Conservation (phyloP, 2,329 filamentous ascomycete genomes). For the Trichoderma gracile region DNA sequence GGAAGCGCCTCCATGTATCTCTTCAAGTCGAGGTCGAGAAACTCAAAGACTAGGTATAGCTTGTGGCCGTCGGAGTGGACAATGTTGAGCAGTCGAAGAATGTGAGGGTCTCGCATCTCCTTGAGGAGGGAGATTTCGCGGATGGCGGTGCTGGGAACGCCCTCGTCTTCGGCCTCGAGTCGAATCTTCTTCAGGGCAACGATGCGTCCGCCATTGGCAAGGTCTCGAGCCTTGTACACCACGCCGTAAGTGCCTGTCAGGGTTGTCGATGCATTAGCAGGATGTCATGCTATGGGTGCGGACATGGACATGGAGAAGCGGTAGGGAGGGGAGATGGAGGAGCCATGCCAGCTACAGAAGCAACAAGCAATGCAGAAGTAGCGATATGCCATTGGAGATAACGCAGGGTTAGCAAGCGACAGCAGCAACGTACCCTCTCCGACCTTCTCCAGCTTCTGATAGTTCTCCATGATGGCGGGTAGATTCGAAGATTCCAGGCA, state of each 20-base stretch:
- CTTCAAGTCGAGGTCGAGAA: constrained; percentile 87
- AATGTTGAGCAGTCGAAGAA: constrained; percentile 85
- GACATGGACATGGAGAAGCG: no score
- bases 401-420: not conserved
- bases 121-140: constrained; percentile 93
- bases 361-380: not conserved
- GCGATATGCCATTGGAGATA: not conserved
- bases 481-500: not conserved
- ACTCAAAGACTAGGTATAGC: constrained; percentile 90
- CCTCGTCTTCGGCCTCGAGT: constrained; percentile 92
- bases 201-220: constrained; percentile 77
- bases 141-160: constrained; percentile 88
- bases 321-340: constrained; percentile 1
- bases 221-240: constrained; percentile 90
- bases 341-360: not conserved
- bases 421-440: constrained; percentile 71
- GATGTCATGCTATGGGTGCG: not conserved
- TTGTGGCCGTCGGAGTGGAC: constrained; percentile 94
- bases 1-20: constrained; percentile 95
- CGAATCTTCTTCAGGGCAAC: constrained; percentile 95
- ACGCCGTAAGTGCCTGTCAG: constrained; percentile 83
- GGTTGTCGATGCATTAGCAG: constrained; percentile 18
- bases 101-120: constrained; percentile 90
- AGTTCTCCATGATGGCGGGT: constrained; percentile 76
- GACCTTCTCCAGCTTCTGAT: constrained; percentile 95